These are phyloP conservation scores for Ambrosia artemisiifolia DNA, from an alignment of 129 eudicot species.

Conservation along the genomic window DNA sequence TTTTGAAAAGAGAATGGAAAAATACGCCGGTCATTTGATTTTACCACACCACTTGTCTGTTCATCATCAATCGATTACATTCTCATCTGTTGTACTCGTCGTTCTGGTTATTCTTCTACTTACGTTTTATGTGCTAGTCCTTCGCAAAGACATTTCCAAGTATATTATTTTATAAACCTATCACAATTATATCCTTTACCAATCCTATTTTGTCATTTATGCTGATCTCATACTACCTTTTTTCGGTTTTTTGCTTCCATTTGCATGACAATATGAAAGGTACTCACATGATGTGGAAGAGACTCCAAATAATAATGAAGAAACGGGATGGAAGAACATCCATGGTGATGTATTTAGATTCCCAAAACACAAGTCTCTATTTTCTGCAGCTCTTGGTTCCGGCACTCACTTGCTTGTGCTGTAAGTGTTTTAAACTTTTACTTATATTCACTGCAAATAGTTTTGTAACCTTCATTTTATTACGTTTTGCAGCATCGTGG, in stretches of 20 bases:
- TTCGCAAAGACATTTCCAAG: constrained; percentile 67
- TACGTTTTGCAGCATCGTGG: constrained; percentile 38
- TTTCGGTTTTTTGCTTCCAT: not conserved
- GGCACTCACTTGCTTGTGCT: constrained; percentile 61
- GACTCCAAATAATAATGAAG: constrained; percentile 48
- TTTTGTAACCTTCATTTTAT: not conserved
- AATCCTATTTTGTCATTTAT: not conserved
- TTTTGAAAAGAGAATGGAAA: constrained; percentile 68
- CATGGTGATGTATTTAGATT: constrained; percentile 83
- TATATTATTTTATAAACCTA: constrained; percentile 29
- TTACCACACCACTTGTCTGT: constrained; percentile 50
- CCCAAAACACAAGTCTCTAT: constrained; percentile 62
- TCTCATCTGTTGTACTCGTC: constrained; percentile 49
- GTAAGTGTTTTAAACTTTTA: constrained; percentile 35
- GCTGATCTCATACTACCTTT: not conserved
- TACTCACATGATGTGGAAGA: constrained; percentile 59
- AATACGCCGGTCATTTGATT: constrained; percentile 26
- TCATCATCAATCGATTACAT: constrained; percentile 44
- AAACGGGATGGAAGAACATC: constrained; percentile 72
- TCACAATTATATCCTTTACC: not conserved
- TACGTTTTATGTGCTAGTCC: constrained; percentile 50
- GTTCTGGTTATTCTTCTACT: constrained; percentile 42
- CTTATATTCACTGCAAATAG: not conserved
- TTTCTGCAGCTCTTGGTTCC: constrained; percentile 68
- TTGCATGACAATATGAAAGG: constrained; percentile 30